Evolutionary conservation across 768 basidiomycete species (phyloP).

Genomic region (Termitomyces sp.): DNA sequence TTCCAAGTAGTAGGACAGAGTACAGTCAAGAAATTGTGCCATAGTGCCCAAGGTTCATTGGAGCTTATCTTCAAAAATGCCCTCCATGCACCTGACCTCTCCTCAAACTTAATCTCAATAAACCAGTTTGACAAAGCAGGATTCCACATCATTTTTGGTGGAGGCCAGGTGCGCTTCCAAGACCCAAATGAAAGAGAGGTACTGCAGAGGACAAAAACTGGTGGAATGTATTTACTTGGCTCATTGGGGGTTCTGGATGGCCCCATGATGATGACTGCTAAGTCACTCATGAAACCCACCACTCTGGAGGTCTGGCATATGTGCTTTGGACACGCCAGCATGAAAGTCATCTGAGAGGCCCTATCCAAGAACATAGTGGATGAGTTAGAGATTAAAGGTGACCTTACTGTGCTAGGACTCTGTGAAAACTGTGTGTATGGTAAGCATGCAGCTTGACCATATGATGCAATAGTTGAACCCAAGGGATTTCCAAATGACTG

Average conservation of each 20-base stretch:
- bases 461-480: too few relatives aligned
- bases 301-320: neutral
- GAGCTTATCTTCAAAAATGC: constrained; percentile 15
- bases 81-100: constrained; percentile 3
- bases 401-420: too few relatives aligned
- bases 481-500: too few relatives aligned
- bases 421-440: too few relatives aligned
- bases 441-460: too few relatives aligned
- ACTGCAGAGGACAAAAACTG: neutral
- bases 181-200: neutral
- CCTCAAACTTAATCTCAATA: neutral
- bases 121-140: neutral
- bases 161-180: neutral
- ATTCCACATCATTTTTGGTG: neutral
- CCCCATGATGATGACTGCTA: neutral
- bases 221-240: neutral
- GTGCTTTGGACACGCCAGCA: neutral
- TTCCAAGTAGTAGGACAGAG: neutral
- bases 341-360: too few relatives aligned
- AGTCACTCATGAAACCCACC: neutral
- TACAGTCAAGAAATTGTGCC: neutral
- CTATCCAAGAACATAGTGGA: too few relatives aligned
- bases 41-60: neutral
- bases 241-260: neutral
- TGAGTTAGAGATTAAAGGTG: too few relatives aligned